Evolutionary conservation across 2,329 filamentous ascomycete species (phyloP), one percentile per base, ranked within the genome.

Genomic region (Hymenoscyphus fraxineus): DNA sequence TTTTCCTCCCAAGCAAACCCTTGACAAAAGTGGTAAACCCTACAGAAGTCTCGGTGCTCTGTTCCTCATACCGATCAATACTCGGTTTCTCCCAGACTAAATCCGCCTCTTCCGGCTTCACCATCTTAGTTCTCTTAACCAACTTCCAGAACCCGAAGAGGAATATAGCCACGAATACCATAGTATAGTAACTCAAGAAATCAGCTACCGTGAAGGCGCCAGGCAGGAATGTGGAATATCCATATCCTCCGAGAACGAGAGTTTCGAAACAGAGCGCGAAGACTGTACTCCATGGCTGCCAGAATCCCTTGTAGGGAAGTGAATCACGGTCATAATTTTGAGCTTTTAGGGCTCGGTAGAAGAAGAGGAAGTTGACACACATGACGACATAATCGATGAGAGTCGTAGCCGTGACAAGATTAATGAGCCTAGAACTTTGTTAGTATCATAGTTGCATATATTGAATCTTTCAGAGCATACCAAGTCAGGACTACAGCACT

Each of bases 91-190:
- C 57, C 57, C 57, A 58, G 10, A 70, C 63, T 55, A 88, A 72
- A 75, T 88, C 85, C 0, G 83, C 80, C 41, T 87, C 82, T 32
- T 81, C 75, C 0, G 82, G 77, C 59, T 76, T 79, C 16, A 74
- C 57, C 7, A 68, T 51, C 65, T 81, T 85, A 0, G 89, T 91
- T 73, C 80, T 84, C 74, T 89, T 86, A 62, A 86, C 64, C 1
- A 90, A 22, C 76, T 93, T 94, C 86, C 89, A 93, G 1, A 83
- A 84, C 2, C 91, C 55, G 73, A 85, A 93, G 3, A 89, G 75
- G 1, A 85, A 67, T 0, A 84, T 85, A 32, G 65, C 69, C 3
- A 93, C 77, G 0, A 89, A 71, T 0, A 88, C 88, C 57, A 58
- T 58, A 44, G 86, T 85, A 75, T 93, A 93, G 3, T 80, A 81